Conservation (phyloP, 148 eudicot species). For the Rhododendron griersonianum region DNA sequence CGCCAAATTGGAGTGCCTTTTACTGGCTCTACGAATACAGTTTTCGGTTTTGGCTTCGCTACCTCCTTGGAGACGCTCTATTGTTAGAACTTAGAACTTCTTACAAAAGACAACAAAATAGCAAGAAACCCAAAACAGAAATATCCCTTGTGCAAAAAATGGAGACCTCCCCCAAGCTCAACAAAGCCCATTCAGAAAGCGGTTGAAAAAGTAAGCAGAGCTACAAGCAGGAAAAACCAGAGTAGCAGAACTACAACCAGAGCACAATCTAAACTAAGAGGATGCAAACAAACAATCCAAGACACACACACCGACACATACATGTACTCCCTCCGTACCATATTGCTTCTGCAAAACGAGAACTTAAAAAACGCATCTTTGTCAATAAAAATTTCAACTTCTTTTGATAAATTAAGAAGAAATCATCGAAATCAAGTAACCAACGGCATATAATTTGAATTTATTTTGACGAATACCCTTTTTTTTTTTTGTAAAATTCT, state of each 20-base stretch:
- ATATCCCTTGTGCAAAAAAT: background rate
- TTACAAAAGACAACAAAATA: background rate
- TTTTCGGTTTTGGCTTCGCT: background rate
- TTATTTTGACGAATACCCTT: background rate
- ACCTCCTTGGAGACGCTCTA: background rate
- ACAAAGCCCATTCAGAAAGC: background rate
- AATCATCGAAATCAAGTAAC: background rate
- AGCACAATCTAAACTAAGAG: background rate
- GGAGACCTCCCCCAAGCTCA: background rate
- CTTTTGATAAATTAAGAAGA: too few species aligned
- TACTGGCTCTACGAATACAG: background rate
- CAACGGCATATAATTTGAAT: background rate
- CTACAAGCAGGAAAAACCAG: background rate
- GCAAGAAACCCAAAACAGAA: background rate
- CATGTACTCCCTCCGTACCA: background rate
- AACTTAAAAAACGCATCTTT: background rate
- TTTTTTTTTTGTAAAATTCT: too few species aligned
- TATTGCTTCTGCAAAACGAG: too few species aligned
- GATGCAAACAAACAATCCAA: background rate
- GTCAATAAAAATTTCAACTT: background rate
- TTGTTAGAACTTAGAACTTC: background rate
- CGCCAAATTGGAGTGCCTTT: background rate
- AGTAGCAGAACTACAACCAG: background rate
- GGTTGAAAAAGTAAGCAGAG: background rate
- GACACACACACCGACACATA: background rate